Conservation (phyloP, 2,329 filamentous ascomycete species). For the Diplodia mutila region DNA sequence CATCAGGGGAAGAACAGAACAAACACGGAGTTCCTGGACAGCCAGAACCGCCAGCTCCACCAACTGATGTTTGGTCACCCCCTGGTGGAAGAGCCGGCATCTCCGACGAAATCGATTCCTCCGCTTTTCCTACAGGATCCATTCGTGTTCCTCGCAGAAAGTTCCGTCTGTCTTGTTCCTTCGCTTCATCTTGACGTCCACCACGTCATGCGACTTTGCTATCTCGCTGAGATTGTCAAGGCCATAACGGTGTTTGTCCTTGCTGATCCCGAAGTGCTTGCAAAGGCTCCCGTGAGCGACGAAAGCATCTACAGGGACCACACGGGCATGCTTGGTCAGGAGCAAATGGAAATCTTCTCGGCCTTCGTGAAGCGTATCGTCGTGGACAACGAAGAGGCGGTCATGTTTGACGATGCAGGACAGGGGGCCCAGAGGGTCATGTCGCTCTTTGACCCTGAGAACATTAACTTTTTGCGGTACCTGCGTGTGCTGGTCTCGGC, state of each 20-base stretch:
- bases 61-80: conserved; percentile 70
- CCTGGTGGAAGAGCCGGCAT: conserved; percentile 47
- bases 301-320: conserved; percentile 18
- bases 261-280: conserved; percentile 15
- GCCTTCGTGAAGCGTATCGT: conserved; percentile 40
- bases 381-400: conserved; percentile 29
- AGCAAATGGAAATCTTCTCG: conserved; percentile 37
- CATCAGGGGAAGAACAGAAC: conserved; percentile 61
- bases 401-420: neutral
- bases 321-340: conserved; percentile 37
- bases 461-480: conserved; percentile 39
- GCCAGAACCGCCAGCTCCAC: conserved; percentile 70
- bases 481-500: conserved; percentile 62
- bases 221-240: conserved; percentile 88
- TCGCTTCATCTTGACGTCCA: conserved; percentile 73
- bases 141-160: conserved; percentile 82
- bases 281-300: conserved; percentile 12
- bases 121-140: conserved; percentile 71
- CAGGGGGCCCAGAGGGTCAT: conserved; percentile 4
- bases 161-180: conserved; percentile 70
- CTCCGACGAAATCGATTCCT: conserved; percentile 39
- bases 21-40: conserved; percentile 69
- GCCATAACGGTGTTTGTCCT: conserved; percentile 63
- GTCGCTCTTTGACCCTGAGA: conserved; percentile 23
- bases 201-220: conserved; percentile 82